Percentiles rank a stretch among this genome's conserved stretches.
Conservation (phyloP, 2,329 filamentous ascomycete genomes). For the Penicillium sp. region DNA sequence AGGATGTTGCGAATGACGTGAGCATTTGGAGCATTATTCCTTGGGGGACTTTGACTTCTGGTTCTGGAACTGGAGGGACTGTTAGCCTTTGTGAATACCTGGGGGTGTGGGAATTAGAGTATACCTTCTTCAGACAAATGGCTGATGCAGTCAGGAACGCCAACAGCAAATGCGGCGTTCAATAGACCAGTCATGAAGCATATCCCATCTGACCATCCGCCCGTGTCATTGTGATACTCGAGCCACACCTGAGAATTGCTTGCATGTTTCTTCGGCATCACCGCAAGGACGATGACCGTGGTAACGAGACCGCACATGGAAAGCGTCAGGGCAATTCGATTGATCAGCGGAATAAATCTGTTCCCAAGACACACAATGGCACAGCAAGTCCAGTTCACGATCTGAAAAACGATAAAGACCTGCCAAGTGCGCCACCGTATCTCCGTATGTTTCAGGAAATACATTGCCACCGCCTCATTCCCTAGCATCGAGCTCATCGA, state of each 20-base stretch:
- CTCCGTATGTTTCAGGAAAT: constrained; percentile 24
- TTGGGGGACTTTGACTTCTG: constrained; percentile 41
- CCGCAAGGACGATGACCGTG: constrained; percentile 48
- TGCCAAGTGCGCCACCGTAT: constrained; percentile 31
- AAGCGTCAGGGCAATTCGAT: constrained; percentile 54
- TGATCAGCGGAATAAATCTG: constrained; percentile 47
- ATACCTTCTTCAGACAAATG: constrained; percentile 59
- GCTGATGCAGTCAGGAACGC: constrained; percentile 61
- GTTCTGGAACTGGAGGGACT: constrained; percentile 21
- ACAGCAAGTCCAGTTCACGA: constrained; percentile 53
- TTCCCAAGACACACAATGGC: constrained; percentile 55
- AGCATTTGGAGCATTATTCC: constrained; percentile 48
- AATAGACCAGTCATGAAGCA: constrained; percentile 59
- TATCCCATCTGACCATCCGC: constrained; percentile 32
- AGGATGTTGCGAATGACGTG: constrained; percentile 43
- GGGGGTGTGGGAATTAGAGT: background rate
- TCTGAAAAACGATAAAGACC: constrained; percentile 38
- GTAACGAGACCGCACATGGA: constrained; percentile 49
- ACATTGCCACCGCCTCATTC: constrained; percentile 34
- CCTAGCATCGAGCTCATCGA: constrained; percentile 35
- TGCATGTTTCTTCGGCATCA: constrained; percentile 47
- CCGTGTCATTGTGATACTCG: constrained; percentile 29
- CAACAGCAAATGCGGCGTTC: constrained; percentile 66
- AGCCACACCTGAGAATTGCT: constrained; percentile 29
- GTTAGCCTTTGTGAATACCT: background rate